Evolutionary conservation across 306 rosid genomes (phyloP), one percentile per base, ranked within the genome.

Genomic region (Clitoria ternatea): DNA sequence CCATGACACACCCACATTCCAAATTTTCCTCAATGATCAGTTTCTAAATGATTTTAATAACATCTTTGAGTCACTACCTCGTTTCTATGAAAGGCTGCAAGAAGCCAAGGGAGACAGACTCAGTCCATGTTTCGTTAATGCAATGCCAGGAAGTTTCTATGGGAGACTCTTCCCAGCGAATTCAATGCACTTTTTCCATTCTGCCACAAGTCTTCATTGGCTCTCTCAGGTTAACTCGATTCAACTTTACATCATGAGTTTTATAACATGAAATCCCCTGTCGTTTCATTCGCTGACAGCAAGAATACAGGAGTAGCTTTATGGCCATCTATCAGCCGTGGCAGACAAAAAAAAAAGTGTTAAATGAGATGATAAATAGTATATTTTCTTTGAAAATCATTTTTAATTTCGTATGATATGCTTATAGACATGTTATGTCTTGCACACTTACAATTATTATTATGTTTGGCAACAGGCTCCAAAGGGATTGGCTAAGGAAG

Each of bases 101-200:
- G 20, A 42, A 4, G 70, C 68, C 14, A 24, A 4, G 17, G 70
- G 84, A 29, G 37, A 22, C 1, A 52, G 43, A 30, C 4, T 45
- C 19, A 69, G 82, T 23, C 2, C 69, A 2, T 87, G 84, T 68
- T 81, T 82, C 63, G 13, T 85, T 6, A 10, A 77, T 7, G 90
- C 70, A 32, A 66, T 75, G 4, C 90, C 88, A 1, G 96, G 87
- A 3, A 75, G 73, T 47, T 89, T 86, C 55, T 78, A 86, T 22
- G 89, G 77, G 3, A 84, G 89, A 60, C 86, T 88, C n/a, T 88
- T 88, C 2, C 89, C 87, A 0, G 5, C 10, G 4, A 52, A 52
- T 14, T 82, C 70, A 50, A 67, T 86, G 11, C 82, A 82, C 9
- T 73, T 89, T 26, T 50, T 80, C 39, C 84, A 84, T 18, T 84